Evolutionary conservation across 2,329 filamentous ascomycete species (phyloP).

Genomic region (Cercospora beticola): DNA sequence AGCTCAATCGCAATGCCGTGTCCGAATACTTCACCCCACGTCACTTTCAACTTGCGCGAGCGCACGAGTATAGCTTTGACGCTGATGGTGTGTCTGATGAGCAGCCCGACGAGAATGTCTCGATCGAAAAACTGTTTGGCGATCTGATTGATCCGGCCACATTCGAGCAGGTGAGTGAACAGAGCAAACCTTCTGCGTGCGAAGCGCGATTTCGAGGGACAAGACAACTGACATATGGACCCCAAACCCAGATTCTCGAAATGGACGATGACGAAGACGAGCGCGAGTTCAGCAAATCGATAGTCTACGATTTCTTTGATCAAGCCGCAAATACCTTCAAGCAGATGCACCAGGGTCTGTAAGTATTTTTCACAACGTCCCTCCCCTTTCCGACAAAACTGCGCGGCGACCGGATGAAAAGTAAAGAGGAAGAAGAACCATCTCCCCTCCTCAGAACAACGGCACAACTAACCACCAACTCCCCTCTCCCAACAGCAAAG

Average conservation of each 20-base stretch:
- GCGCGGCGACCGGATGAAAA: neutral
- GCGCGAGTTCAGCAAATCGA: conserved; percentile 81
- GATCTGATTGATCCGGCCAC: conserved; percentile 76
- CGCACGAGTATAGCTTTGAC: conserved; percentile 7
- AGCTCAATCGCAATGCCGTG: conserved; percentile 23
- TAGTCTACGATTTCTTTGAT: conserved; percentile 89
- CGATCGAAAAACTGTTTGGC: conserved; percentile 58
- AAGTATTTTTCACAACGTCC: conserved; percentile 45
- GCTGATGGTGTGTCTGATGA: conserved; percentile 29
- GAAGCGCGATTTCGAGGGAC: neutral
- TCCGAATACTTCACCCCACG: conserved; percentile 17
- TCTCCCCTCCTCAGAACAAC: neutral
- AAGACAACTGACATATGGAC: neutral
- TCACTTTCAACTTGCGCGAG: neutral
- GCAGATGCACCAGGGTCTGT: conserved; percentile 83
- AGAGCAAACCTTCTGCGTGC: neutral
- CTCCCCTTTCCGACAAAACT: neutral
- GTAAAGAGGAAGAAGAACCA: neutral
- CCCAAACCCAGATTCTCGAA: conserved; percentile 68
- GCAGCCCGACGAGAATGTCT: conserved; percentile 49
- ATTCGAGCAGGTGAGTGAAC: conserved; percentile 66
- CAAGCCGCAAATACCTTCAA: conserved; percentile 84
- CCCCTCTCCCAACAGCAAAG: conserved; percentile 52
- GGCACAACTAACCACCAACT: conserved; percentile 3
- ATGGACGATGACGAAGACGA: conserved; percentile 93